A percentile compares a stretch with the other conserved stretches of the same genome.
Conservation (phyloP, 805 yeast genomes). For the Ogataea chonburiensis region DNA sequence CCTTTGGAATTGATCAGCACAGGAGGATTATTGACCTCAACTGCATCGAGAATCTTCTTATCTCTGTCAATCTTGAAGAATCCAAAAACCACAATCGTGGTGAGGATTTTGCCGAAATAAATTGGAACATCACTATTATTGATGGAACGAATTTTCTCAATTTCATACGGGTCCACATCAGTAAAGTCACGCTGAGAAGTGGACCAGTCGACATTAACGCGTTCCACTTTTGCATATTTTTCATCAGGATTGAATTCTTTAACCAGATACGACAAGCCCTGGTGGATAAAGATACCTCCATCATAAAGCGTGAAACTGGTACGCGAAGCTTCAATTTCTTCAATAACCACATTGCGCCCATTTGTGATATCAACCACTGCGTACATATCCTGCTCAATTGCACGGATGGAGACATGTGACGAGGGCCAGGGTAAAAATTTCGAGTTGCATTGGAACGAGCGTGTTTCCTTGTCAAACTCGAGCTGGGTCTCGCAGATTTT, state of each 20-base stretch:
- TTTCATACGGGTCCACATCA: constrained; percentile 83
- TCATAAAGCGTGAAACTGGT: constrained; percentile 86
- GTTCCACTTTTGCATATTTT: constrained; percentile 77
- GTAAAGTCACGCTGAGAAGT: constrained; percentile 91
- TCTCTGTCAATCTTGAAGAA: constrained; percentile 81
- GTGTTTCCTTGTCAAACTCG: constrained; percentile 39
- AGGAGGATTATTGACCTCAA: constrained; percentile 90
- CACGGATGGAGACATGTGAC: constrained; percentile 71
- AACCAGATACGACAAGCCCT: constrained; percentile 86
- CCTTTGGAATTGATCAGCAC: constrained; percentile 70
- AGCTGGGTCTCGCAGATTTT: constrained; percentile 36
- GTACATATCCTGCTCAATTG: constrained; percentile 75
- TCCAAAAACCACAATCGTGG: constrained; percentile 83
- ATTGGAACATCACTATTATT: constrained; percentile 54
- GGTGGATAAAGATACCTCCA: constrained; percentile 93
- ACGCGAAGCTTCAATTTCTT: constrained; percentile 84
- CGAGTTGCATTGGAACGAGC: constrained; percentile 54
- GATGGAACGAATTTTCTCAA: constrained; percentile 61
- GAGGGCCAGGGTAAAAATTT: constrained; percentile 82
- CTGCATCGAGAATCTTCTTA: constrained; percentile 84
- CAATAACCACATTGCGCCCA: constrained; percentile 73
- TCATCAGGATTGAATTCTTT: constrained; percentile 78
- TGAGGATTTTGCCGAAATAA: constrained; percentile 71
- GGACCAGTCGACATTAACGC: constrained; percentile 93
- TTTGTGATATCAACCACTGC: constrained; percentile 91